phyloP scores from a whole-genome alignment of 352 stramenopile genomes.

The Phytophthora pluvialis region DNA sequence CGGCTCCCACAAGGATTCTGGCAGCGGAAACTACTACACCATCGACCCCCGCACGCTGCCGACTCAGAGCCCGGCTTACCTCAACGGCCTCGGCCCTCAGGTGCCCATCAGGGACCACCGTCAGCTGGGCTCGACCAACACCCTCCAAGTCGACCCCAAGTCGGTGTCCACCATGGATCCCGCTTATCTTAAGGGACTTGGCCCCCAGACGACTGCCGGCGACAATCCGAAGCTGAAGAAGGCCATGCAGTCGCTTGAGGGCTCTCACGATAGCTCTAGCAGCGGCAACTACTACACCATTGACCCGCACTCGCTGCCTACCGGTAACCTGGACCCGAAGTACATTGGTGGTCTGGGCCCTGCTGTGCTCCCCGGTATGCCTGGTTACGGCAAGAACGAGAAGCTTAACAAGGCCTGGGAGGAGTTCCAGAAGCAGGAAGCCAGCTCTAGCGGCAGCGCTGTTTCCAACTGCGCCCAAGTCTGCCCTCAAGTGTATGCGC shows the following conservation, averaged over 20 bases:
- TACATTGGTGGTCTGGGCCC: conserved; percentile 1
- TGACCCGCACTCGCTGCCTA: conserved; percentile 1
- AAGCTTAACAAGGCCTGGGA: conserved; percentile 29
- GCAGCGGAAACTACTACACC: conserved; percentile 16
- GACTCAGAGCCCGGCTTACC: background rate
- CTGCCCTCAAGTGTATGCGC: conserved; percentile 39
- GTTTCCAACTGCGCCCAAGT: conserved; percentile 26
- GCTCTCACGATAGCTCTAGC: background rate
- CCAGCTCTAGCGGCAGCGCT: conserved; percentile 2
- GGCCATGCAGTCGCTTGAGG: background rate
- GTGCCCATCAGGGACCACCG: background rate
- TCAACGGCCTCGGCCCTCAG: conserved; percentile 3
- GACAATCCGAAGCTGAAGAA: conserved; percentile 7
- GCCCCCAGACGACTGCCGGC: background rate
- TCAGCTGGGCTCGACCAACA: conserved; percentile 1
- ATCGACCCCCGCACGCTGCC: conserved; percentile 3
- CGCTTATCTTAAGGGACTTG: background rate
- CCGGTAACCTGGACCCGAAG: background rate
- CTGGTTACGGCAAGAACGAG: conserved; percentile 20
- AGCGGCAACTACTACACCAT: conserved; percentile 15
- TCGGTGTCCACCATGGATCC: background rate
- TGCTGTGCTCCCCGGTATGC: conserved; percentile 21
- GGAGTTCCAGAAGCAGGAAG: conserved; percentile 7
- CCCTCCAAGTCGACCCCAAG: background rate
- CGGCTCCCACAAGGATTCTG: background rate